These are phyloP conservation scores for Capillidium rhysosporum DNA, from an alignment of 371 early-diverging fungal species.

Conservation along the genomic window DNA sequence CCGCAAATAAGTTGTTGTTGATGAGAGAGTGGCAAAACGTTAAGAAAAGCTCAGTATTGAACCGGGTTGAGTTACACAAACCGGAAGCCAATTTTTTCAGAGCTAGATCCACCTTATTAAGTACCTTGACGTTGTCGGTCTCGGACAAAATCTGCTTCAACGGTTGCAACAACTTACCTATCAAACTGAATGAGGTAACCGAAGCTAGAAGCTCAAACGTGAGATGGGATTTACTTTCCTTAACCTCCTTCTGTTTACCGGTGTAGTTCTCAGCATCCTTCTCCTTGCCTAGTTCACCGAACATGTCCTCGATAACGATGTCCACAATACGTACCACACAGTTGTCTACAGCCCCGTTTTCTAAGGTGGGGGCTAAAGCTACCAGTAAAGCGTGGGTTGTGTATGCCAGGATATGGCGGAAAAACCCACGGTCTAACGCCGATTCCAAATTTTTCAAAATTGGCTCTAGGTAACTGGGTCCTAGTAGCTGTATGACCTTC, in stretches of 20 bases:
- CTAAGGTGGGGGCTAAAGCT: conserved; percentile 31
- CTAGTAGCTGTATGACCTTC: conserved; percentile 66
- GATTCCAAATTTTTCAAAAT: conserved; percentile 65
- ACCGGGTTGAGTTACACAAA: conserved; percentile 46
- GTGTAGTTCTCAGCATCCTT: conserved; percentile 75
- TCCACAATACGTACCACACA: conserved; percentile 42
- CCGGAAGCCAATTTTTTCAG: conserved; percentile 57
- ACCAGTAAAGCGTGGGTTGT: conserved; percentile 62
- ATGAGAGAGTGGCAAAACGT: conserved; percentile 66
- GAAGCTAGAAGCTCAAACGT: conserved; percentile 59
- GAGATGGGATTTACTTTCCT: conserved; percentile 52
- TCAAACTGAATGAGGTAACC: conserved; percentile 34
- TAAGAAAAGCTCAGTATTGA: conserved; percentile 40
- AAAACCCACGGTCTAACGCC: conserved; percentile 66
- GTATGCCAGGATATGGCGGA: conserved; percentile 80
- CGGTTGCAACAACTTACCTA: conserved; percentile 51
- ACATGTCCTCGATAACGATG: conserved; percentile 69
- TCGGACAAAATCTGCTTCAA: conserved; percentile 71
- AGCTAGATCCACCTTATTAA: conserved; percentile 53
- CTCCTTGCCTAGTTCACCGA: conserved; percentile 74
- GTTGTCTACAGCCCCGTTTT: conserved; percentile 59
- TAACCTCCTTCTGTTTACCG: conserved; percentile 76
- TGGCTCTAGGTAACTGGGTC: conserved; percentile 63
- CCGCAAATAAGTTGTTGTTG: conserved; percentile 53
- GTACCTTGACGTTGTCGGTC: conserved; percentile 51